Conservation (phyloP, 371 early-diverging fungal species). For the Apophysomyces variabilis region DNA sequence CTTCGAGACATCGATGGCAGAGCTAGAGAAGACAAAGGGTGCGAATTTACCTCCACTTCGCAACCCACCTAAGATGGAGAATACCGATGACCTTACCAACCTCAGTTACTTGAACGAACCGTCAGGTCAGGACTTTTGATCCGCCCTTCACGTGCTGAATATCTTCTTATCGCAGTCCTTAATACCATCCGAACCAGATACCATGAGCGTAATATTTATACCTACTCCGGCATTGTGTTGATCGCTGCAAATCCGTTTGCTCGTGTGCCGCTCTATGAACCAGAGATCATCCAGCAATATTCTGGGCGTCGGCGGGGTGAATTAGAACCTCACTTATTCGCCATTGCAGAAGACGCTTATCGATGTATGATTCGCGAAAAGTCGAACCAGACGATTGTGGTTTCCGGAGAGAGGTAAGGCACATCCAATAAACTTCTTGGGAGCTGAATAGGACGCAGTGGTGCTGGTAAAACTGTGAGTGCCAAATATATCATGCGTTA, state of each 20-base stretch:
- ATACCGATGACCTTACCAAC: conserved; percentile 90
- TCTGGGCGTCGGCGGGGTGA: conserved; percentile 93
- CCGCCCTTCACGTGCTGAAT: conserved; percentile 10
- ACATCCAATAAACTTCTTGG: not conserved
- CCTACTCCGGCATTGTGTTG: conserved; percentile 98
- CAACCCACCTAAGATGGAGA: conserved; percentile 89
- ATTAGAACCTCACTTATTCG: conserved; percentile 98
- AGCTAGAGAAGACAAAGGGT: conserved; percentile 68
- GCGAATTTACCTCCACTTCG: conserved; percentile 83
- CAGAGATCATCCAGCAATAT: conserved; percentile 90
- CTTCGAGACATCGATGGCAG: conserved; percentile 73
- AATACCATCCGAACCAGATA: conserved; percentile 90
- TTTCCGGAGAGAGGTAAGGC: conserved; percentile 92
- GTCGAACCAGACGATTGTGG: conserved; percentile 97
- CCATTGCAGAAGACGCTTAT: conserved; percentile 98
- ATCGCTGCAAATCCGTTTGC: conserved; percentile 99
- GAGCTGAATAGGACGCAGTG: conserved; percentile 45
- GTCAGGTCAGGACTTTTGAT: conserved; percentile 57
- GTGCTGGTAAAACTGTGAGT: conserved; percentile 96
- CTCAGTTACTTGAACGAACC: conserved; percentile 93
- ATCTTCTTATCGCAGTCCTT: conserved; percentile 61
- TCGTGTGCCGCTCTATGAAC: conserved; percentile 84
- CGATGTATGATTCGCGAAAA: conserved; percentile 90
- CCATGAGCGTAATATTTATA: conserved; percentile 92
- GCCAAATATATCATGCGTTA: conserved; percentile 98